Evolutionary conservation across 2,329 filamentous ascomycete species (phyloP), one percentile per base, ranked within the genome.

Genomic region (Penicillium capsulatum): DNA sequence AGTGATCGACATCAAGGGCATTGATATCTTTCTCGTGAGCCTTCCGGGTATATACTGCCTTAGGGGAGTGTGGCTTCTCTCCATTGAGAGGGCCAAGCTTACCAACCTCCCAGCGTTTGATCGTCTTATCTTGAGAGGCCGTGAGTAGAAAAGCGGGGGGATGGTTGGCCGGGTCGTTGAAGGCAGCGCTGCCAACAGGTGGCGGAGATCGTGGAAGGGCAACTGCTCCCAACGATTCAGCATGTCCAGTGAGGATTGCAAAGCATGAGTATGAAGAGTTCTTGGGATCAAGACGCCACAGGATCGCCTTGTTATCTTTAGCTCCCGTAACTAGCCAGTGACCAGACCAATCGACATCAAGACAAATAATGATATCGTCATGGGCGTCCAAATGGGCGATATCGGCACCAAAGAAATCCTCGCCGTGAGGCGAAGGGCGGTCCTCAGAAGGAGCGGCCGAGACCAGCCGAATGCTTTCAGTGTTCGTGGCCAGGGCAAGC

Each of bases 1-100:
- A 74, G 15, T 81, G 76, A 48, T 89, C 86, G 8, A 92, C 75
- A 49, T 94, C 88, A 35, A 98, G 78, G 2, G 92, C 89, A 56
- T 98, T 98, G 67, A 98, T 98, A 53, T 98, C 92, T 63, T 98
- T 98, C 60, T 98, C 92, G 66, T 98, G 92, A 1, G 92, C 92
- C 65, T 96, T 94, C 40, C 92, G 80, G 1, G 92, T 97, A 64
- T 86, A 98, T 3, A 82, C 68, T 28, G 87, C 87, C 53, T 69
- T 69, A 3, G 61, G 60, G 7, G 55, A 48, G 35, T 63, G 61
- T n/a, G 62, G 58, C 27, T 53, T 59, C 7, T 55, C 54, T 8
- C 55, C 49, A 31, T 57, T 57, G 7, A 80, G 69, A 7, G 76
- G 73, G 41, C 76, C 75, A 44, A 76, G 62, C 27, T 77, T 77